Conservation (phyloP, 352 stramenopile genomes). For the Globisporangium cederbergense region DNA sequence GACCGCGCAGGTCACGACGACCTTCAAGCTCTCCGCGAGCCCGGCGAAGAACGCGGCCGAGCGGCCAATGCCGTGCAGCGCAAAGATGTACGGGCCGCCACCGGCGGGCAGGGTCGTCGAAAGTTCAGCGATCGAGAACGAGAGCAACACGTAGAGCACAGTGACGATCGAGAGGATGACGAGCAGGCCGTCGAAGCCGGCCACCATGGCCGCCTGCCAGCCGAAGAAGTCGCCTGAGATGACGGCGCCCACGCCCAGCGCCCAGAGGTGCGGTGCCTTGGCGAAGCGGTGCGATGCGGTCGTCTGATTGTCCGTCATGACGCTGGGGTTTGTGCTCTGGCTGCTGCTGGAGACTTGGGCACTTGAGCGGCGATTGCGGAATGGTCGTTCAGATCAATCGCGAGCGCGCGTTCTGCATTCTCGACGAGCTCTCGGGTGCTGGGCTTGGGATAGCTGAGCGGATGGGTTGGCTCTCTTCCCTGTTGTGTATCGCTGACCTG, state of each 20-base stretch:
- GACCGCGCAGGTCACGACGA: slow-evolving; percentile 58
- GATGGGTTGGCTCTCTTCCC: slow-evolving; percentile 8
- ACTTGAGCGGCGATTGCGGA: background rate
- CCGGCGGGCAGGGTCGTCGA: slow-evolving; percentile 50
- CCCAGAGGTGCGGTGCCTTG: slow-evolving; percentile 54
- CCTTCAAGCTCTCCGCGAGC: slow-evolving; percentile 65
- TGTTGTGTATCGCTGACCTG: background rate
- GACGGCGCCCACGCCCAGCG: slow-evolving; percentile 51
- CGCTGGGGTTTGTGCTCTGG: background rate
- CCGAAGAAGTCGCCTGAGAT: slow-evolving; percentile 64
- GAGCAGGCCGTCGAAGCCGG: slow-evolving; percentile 55
- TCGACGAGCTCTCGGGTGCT: background rate
- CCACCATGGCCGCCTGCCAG: slow-evolving; percentile 51
- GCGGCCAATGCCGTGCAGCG: slow-evolving; percentile 52
- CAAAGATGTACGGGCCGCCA: slow-evolving; percentile 63
- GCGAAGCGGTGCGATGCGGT: slow-evolving; percentile 36
- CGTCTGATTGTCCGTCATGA: slow-evolving; percentile 8
- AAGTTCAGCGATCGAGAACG: slow-evolving; percentile 70
- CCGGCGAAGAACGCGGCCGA: slow-evolving; percentile 59
- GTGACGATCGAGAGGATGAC: slow-evolving; percentile 56
- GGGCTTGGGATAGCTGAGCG: background rate
- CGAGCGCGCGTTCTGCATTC: background rate
- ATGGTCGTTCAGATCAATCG: background rate
- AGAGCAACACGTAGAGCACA: slow-evolving; percentile 59
- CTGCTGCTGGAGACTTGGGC: background rate